Evolutionary conservation across 106 monocot species (phyloP), one percentile per base, ranked within the genome.

Genomic region (Dendrobium chrysotoxum): DNA sequence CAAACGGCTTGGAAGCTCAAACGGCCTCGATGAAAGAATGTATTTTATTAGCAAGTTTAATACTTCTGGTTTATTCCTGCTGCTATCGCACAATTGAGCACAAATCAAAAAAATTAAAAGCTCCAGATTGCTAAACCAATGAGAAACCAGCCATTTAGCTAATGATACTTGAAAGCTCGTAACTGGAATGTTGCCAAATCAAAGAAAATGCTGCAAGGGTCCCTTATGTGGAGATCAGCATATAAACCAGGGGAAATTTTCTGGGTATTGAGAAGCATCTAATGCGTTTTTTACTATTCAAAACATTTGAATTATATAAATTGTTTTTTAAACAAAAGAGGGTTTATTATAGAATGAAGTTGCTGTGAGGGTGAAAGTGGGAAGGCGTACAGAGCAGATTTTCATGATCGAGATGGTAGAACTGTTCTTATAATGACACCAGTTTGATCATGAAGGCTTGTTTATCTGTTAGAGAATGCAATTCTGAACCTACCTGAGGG

Each of bases 151-250:
- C n/a, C n/a, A n/a, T n/a, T n/a, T n/a, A n/a, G n/a, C n/a, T n/a
- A n/a, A n/a, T n/a, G 87, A 67, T 87, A 87, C 53, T 53, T 87
- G 47, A 81, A 75, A 79, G 84, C 87, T 53, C 84, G 84, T 0
- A 82, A 82, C 67, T 87, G 87, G 87, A 82, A 82, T 70, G 68
- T 87, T 45, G 75, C 76, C 72, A 87, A 87, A 64, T 67, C 87
- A 17, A 87, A 71, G 66, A 81, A 87, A 58, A 84, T 87, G 87
- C 35, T 87, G 68, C 78, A 87, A 55, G 87, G 81, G 15, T 81
- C 84, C 5, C 50, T 87, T 4, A 87, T 57, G 42, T 87, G 87
- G 87, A 87, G 87, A 74, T 61, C 79, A 54, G 42, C 75, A 30
- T 84, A 82, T 50, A 84, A 82, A 46, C 87, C 87, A 6, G 87